Evolutionary conservation across 2,329 filamentous ascomycete species (phyloP).

Genomic region (Cladosporium colombiae): DNA sequence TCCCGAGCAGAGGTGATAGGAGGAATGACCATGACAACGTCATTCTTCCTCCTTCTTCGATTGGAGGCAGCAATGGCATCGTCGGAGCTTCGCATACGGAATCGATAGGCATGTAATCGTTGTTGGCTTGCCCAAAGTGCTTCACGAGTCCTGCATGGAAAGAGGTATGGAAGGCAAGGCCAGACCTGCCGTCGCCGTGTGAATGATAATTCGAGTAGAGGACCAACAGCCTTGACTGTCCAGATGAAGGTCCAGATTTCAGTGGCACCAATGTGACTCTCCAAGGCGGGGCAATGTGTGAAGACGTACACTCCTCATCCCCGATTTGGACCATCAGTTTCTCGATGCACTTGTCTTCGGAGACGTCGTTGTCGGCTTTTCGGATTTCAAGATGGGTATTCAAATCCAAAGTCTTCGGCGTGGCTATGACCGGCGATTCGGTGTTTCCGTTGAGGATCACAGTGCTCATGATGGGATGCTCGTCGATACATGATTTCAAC

Average conservation of each 20-base stretch:
- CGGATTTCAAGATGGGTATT: constrained; percentile 42
- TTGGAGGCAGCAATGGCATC: constrained; percentile 35
- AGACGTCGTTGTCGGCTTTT: constrained; percentile 18
- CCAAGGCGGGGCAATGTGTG: constrained; percentile 44
- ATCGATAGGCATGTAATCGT: constrained; percentile 10
- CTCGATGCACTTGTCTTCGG: constrained; percentile 29
- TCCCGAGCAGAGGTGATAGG: constrained; percentile 42
- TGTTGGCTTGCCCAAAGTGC: not conserved
- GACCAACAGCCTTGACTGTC: constrained; percentile 27
- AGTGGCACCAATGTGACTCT: constrained; percentile 41
- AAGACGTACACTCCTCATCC: constrained; percentile 36
- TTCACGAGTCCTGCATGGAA: constrained; percentile 37
- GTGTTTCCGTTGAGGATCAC: constrained; percentile 40
- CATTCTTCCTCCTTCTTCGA: constrained; percentile 43
- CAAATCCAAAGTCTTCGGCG: constrained; percentile 39
- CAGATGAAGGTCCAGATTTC: not conserved
- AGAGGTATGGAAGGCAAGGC: constrained; percentile 45
- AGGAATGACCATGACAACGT: constrained; percentile 50
- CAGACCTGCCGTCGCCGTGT: constrained; percentile 48
- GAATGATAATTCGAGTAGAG: constrained; percentile 48
- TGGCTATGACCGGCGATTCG: constrained; percentile 41
- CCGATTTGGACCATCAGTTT: constrained; percentile 35
- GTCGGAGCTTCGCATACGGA: constrained; percentile 21
- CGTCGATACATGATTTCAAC: constrained; percentile 42
- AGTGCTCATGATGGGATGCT: constrained; percentile 43